Conservation (phyloP, 139 green algal genomes). For the Asterochloris sp. region DNA sequence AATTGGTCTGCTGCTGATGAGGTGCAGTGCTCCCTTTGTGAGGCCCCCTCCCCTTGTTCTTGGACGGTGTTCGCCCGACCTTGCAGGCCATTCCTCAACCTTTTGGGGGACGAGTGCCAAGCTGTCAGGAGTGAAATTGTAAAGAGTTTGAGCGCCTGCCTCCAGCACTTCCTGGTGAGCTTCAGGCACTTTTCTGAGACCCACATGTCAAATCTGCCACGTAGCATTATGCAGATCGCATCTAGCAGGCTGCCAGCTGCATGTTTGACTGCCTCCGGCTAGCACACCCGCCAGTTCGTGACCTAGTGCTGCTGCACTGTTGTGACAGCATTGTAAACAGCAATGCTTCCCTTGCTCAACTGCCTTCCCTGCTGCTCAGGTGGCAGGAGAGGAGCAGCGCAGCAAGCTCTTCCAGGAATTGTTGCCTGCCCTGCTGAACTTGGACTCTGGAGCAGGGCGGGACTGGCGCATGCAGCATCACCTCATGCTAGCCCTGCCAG, state of each 20-base stretch:
- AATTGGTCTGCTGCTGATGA: no score
- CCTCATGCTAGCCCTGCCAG: conserved; percentile 34
- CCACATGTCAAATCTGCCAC: no score
- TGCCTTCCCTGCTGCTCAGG: conserved; percentile 7
- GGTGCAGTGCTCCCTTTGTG: no score
- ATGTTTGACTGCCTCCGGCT: background rate
- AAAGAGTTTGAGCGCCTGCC: background rate
- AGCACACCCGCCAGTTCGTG: background rate
- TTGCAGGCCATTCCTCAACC: conserved; percentile 18
- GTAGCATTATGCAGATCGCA: no score
- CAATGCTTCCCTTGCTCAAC: conserved; percentile 8
- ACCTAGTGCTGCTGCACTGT: no score
- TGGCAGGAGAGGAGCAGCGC: conserved; percentile 13
- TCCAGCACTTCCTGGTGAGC: no score
- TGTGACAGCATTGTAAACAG: background rate
- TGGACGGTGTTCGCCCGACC: no score
- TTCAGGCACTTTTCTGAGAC: no score
- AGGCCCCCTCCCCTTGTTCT: no score
- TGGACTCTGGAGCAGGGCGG: conserved; percentile 28
- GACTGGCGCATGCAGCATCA: conserved; percentile 46
- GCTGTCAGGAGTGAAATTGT: conserved; percentile 41
- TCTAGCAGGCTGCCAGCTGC: no score
- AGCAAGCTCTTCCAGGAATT: conserved; percentile 36
- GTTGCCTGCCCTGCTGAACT: conserved; percentile 40
- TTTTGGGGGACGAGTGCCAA: conserved; percentile 46